Conservation (phyloP, 2,329 filamentous ascomycete species). For the Alternaria sp. region DNA sequence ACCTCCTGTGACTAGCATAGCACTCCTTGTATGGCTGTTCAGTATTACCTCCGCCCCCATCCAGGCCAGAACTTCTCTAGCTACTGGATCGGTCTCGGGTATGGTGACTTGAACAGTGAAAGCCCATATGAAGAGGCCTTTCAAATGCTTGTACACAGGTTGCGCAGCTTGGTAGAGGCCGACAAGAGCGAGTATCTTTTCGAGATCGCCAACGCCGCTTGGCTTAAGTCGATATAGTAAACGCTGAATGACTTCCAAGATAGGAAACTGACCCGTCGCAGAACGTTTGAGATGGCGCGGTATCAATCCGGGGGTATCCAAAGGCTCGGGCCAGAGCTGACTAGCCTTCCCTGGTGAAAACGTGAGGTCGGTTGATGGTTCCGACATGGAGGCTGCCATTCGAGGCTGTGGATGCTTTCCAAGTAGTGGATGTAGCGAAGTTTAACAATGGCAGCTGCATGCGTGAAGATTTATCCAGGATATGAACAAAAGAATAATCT, state of each 20-base stretch:
- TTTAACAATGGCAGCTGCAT: background rate
- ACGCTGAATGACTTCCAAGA: constrained; percentile 43
- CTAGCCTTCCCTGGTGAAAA: background rate
- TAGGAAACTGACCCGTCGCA: constrained; percentile 26
- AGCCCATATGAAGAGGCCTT: constrained; percentile 26
- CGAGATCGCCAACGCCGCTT: constrained; percentile 23
- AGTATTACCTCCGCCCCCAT: constrained; percentile 37
- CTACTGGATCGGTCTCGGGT: constrained; percentile 34
- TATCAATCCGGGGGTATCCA: constrained; percentile 35
- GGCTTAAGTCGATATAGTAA: constrained; percentile 32
- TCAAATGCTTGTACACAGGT: constrained; percentile 28
- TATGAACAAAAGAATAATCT: background rate
- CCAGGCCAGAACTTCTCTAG: constrained; percentile 37
- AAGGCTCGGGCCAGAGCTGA: constrained; percentile 34
- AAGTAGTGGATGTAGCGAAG: background rate
- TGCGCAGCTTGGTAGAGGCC: constrained; percentile 34
- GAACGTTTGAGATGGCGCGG: constrained; percentile 34
- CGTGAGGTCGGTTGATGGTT: background rate
- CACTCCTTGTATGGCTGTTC: constrained; percentile 30
- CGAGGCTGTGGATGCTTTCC: background rate
- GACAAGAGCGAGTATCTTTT: constrained; percentile 34
- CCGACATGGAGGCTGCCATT: background rate
- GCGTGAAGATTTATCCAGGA: background rate
- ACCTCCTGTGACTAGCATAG: constrained; percentile 32
- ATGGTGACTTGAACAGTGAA: constrained; percentile 35